These are phyloP conservation scores for Epichloe glyceriae DNA, from an alignment of 2,329 filamentous ascomycete genomes.

Conservation along the genomic window DNA sequence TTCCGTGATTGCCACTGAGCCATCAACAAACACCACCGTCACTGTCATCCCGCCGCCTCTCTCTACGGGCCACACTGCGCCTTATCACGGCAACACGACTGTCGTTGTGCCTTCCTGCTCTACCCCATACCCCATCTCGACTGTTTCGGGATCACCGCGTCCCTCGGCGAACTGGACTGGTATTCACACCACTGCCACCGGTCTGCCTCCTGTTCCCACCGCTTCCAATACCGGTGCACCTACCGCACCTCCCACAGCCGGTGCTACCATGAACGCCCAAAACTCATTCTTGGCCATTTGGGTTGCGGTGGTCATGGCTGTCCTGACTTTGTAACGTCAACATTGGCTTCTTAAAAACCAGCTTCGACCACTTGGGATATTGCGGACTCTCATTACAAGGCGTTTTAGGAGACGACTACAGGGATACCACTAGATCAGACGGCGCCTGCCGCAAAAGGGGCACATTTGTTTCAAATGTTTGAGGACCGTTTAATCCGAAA, in stretches of 20 bases:
- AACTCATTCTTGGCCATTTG: constrained; percentile 7
- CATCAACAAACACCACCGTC: not conserved
- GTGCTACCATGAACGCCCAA: constrained; percentile 2
- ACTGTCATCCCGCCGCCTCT: not conserved
- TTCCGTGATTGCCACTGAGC: not conserved
- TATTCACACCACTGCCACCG: not conserved
- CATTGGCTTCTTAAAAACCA: not conserved
- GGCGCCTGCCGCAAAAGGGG: not conserved
- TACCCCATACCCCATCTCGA: not conserved
- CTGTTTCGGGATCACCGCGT: not conserved
- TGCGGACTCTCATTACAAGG: not conserved
- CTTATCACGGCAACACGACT: not conserved
- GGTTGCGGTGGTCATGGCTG: constrained; percentile 5
- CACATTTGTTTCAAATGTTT: not conserved
- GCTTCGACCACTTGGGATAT: not conserved
- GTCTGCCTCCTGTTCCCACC: not conserved
- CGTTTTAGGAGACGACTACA: not conserved
- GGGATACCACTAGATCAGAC: not conserved
- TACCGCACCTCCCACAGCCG: not conserved
- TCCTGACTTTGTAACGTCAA: constrained; percentile 3
- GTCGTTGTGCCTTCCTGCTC: not conserved
- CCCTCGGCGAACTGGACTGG: constrained; percentile 1
- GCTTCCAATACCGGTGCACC: not conserved
- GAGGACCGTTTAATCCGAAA: not conserved
- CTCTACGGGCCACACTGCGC: not conserved